These are phyloP conservation scores for Turritis glabra DNA, from an alignment of 345 rosid genomes.

Conservation along the genomic window DNA sequence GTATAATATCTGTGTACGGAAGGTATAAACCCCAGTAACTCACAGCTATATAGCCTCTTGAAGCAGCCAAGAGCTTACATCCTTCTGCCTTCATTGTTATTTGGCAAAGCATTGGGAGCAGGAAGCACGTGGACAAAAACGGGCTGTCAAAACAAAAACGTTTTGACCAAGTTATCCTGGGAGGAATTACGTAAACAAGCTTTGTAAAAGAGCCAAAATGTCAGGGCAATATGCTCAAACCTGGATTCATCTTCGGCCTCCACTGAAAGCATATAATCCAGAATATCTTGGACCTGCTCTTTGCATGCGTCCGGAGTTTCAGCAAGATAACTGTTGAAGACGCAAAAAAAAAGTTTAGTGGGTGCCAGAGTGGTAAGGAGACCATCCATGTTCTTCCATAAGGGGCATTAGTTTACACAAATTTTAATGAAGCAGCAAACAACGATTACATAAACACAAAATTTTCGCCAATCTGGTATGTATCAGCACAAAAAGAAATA, in stretches of 20 bases:
- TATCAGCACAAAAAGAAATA: neutral
- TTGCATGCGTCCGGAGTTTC: conserved; percentile 76
- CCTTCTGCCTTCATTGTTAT: conserved; percentile 72
- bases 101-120: conserved; percentile 92
- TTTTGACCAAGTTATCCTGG: conserved; percentile 21
- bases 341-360: neutral
- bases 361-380: conserved; percentile 1
- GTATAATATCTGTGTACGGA: neutral
- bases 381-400: neutral
- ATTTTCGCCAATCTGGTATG: neutral
- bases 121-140: conserved; percentile 65
- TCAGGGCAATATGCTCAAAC: conserved; percentile 38
- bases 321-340: conserved; percentile 77
- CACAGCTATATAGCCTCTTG: conserved; percentile 67
- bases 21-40: conserved; percentile 38
- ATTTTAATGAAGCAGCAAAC: neutral
- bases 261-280: conserved; percentile 72
- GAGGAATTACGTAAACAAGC: conserved; percentile 26
- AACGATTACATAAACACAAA: neutral
- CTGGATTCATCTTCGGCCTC: conserved; percentile 91
- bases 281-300: conserved; percentile 69
- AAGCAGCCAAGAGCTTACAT: conserved; percentile 56
- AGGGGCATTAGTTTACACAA: neutral
- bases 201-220: neutral
- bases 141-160: conserved; percentile 55